Percentiles rank a stretch among this genome's conserved stretches.
Conservation (phyloP, 257 asterid species). For the Penstemon newberryi region DNA sequence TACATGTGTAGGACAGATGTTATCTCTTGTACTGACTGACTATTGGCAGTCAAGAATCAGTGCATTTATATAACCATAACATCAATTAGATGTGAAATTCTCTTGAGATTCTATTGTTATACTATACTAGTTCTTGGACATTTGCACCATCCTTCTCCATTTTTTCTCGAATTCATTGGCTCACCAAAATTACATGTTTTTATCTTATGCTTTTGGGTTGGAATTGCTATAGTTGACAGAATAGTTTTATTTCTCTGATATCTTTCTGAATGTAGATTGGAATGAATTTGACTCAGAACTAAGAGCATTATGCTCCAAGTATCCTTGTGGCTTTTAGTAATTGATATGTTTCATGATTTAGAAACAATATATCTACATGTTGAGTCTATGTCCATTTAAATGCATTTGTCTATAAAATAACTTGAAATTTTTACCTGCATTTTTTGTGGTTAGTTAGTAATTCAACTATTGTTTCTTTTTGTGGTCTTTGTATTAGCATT, state of each 20-base stretch:
- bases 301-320: not conserved
- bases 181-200: not conserved
- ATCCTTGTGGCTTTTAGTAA: not conserved
- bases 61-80: not conserved
- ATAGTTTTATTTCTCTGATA: not conserved
- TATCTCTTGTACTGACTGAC: not conserved
- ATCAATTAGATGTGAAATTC: not conserved
- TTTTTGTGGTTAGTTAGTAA: not conserved
- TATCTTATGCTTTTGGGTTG: not conserved
- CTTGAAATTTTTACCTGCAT: not conserved
- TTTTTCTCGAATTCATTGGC: not conserved
- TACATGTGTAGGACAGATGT: not conserved
- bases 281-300: not conserved
- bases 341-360: not conserved
- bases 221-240: constrained; percentile 2
- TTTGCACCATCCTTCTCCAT: not conserved
- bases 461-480: not conserved
- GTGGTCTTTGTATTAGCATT: not conserved
- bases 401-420: not conserved
- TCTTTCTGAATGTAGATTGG: not conserved
- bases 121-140: not conserved
- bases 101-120: not conserved
- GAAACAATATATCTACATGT: not conserved
- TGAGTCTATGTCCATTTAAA: not conserved
- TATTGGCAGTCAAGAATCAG: not conserved